Conservation (phyloP, 139 green algal genomes). For the Coelastrella sp. region DNA sequence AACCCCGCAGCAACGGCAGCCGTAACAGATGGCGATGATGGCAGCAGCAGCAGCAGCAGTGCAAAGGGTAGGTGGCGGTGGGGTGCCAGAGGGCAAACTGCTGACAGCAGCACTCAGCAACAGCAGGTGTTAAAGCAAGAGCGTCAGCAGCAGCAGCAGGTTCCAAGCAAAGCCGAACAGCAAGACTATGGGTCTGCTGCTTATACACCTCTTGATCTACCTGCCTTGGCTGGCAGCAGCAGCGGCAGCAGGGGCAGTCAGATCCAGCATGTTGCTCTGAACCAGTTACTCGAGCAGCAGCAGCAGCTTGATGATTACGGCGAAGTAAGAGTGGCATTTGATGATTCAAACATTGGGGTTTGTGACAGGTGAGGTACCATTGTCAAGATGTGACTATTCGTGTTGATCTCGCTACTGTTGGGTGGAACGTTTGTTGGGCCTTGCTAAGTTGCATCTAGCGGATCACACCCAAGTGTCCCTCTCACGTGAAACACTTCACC, state of each 20-base stretch:
- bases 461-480: too few species aligned
- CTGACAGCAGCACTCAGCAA: background rate
- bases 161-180: background rate
- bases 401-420: too few species aligned
- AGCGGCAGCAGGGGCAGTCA: background rate
- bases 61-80: background rate
- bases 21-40: background rate
- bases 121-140: background rate
- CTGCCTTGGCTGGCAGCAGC: background rate
- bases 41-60: slow-evolving; percentile 9
- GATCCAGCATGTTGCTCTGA: background rate
- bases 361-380: background rate
- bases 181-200: slow-evolving; percentile 3
- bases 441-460: too few species aligned
- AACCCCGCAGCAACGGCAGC: background rate
- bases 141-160: slow-evolving; percentile 10
- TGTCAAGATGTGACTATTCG: too few species aligned
- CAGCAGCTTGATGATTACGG: background rate
- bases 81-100: background rate
- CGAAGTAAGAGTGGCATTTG: background rate
- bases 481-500: too few species aligned
- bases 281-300: background rate
- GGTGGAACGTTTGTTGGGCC: too few species aligned
- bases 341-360: background rate
- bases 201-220: background rate